A percentile compares a stretch with the other conserved stretches of the same genome.
Evolutionary conservation across 495 filamentous ascomycete species (phyloP).

Genomic region (Penicillium macrosclerotiorum): DNA sequence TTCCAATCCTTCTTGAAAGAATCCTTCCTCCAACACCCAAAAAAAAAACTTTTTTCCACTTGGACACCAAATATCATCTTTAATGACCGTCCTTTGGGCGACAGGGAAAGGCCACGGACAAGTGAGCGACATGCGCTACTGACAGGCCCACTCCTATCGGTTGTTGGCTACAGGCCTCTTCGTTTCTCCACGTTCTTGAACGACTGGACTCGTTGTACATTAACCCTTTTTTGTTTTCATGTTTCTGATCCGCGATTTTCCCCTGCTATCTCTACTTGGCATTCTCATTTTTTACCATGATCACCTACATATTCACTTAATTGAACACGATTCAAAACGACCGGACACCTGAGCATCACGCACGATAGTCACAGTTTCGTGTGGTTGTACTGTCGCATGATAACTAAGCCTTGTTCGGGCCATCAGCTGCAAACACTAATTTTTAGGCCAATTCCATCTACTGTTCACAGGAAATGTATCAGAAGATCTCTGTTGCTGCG

Average conservation of each 20-base stretch:
- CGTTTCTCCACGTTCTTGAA: no score
- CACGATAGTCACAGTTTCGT: no score
- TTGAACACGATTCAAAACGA: slow-evolving; percentile 14
- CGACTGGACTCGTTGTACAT: slow-evolving; percentile 29
- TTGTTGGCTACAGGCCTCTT: background rate
- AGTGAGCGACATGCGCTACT: no score
- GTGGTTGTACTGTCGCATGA: no score
- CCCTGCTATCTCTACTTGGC: no score
- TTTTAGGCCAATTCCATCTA: background rate
- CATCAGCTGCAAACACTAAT: no score
- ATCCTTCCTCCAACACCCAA: background rate
- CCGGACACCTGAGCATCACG: background rate
- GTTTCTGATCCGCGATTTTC: background rate
- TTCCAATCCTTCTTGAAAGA: no score
- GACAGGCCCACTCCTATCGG: background rate
- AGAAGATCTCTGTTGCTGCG: background rate
- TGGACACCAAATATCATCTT: slow-evolving; percentile 6
- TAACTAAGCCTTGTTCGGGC: no score
- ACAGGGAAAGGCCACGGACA: background rate
- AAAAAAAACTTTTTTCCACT: slow-evolving; percentile 1
- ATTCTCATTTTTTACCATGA: no score
- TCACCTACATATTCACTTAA: slow-evolving; percentile 18
- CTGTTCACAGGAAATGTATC: background rate
- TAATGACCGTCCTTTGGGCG: slow-evolving; percentile 15
- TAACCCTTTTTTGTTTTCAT: slow-evolving; percentile 7